Evolutionary conservation across 2,329 filamentous ascomycete genomes (phyloP), one percentile per base, ranked within the genome.

Genomic region (Trichoderma pleuroti): DNA sequence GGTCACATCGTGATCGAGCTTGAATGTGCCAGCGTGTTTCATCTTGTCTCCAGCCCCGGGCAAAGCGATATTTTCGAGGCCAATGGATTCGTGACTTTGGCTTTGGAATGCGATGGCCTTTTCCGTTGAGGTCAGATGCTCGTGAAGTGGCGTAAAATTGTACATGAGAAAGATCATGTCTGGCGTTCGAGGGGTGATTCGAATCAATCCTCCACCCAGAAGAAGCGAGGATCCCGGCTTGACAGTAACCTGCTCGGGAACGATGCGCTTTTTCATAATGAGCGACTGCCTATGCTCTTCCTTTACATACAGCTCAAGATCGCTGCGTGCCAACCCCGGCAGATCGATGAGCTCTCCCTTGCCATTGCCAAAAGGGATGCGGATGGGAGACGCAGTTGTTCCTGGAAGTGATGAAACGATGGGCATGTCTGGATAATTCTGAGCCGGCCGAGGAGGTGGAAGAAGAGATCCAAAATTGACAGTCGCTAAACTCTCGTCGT

Each of bases 301-400:
- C 52, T 86, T 82, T 61, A 98, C 91, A 77, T 92, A 90, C 1
- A 88, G 81, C 61, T 93, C 91, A 8, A 98, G 84, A 18, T 90
- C 87, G 30, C 89, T 91, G 59, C 96, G 90, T 10, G 90, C 87
- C 39, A 99, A 84, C 0, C 96, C 96, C 0, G 96, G 96, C 16
- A 99, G 86, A 78, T 99, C 96, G 76, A 99, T 93, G 39, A 99
- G 85, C 80, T 99, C 97, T 70, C 96, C 96, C 76, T 89, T 92
- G 28, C 92, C 92, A 72, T 89, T 89, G 59, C 94, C 94, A 77
- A 96, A 99, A 0, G 94, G 93, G 21, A 98, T 89, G 32, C 96
- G 91, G 75, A 99, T 98, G 0, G 96, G 96, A 0, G 94, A 97
- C 2, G 94, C 96, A 1, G 96, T 99, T 0, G 96, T 99, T 11